These are phyloP conservation scores for Podospora appendiculata DNA, from an alignment of 495 filamentous ascomycete species.

Conservation along the genomic window DNA sequence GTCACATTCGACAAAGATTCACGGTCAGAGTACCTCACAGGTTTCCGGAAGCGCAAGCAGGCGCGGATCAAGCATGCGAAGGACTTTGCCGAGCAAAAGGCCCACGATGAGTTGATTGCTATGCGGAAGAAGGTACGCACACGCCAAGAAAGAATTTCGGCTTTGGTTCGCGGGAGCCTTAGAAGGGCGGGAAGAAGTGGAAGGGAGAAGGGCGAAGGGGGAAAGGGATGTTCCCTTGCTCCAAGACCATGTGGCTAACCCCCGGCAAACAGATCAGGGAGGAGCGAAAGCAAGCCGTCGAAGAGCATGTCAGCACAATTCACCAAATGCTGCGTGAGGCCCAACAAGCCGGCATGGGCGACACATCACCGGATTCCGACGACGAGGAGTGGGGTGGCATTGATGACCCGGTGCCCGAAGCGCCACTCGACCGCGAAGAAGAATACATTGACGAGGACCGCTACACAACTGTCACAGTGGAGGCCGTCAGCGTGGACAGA, in stretches of 20 bases:
- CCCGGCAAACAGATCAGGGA: slow-evolving; percentile 59
- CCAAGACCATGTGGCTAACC: background rate
- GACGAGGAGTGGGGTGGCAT: slow-evolving; percentile 59
- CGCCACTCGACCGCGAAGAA: slow-evolving; percentile 67
- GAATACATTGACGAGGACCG: slow-evolving; percentile 96
- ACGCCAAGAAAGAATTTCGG: background rate
- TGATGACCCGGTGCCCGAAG: slow-evolving; percentile 40
- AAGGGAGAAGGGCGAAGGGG: too few species aligned
- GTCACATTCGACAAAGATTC: slow-evolving; percentile 74
- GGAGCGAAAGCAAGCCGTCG: slow-evolving; percentile 67
- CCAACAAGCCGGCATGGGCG: slow-evolving; percentile 34
- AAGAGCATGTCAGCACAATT: slow-evolving; percentile 69
- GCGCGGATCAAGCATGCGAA: slow-evolving; percentile 76
- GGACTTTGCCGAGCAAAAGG: slow-evolving; percentile 63
- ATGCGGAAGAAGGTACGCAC: slow-evolving; percentile 62
- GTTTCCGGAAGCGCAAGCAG: slow-evolving; percentile 92
- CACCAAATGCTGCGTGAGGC: slow-evolving; percentile 53
- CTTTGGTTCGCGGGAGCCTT: too few species aligned
- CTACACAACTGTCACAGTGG: slow-evolving; percentile 88
- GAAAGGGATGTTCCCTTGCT: too few species aligned
- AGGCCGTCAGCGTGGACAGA: slow-evolving; percentile 75
- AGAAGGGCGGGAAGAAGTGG: too few species aligned
- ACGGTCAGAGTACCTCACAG: slow-evolving; percentile 80
- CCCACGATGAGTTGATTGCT: slow-evolving; percentile 61
- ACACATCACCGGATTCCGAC: slow-evolving; percentile 21